Evolutionary conservation across 192 early-diverging fungal genomes (phyloP), one percentile per base, ranked within the genome.

Genomic region (Funneliformis mosseae): DNA sequence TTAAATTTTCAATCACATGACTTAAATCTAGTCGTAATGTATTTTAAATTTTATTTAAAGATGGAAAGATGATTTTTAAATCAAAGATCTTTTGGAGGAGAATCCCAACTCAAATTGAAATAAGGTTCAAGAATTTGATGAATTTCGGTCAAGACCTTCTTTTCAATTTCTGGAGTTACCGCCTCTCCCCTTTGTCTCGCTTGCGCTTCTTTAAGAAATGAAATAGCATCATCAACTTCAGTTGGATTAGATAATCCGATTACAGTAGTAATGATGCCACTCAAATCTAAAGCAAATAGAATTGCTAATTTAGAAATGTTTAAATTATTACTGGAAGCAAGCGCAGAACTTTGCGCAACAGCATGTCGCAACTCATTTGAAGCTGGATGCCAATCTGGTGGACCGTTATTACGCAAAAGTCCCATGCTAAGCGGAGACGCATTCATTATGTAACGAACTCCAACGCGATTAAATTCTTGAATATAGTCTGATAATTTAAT

Each of bases 401-500:
- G 87, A 8, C 78, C 78, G 4, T 79, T 83, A 12, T 83, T 77
- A 9, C 89, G 83, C 10, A 94, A 83, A 18, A 94, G 80, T 0
- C 90, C 93, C 93, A 94, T 94, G 16, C 89, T 90, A 46, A 94
- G 77, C 0, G 93, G 93, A 21, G 90, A 92, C 12, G 92, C 93
- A 43, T 90, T 91, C 60, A 92, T 86, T 48, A 94, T 46, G 10
- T 86, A 88, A 27, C 82, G 66, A 23, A 94, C 90, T 38, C 90
- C 92, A 39, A 83, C 80, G 14, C 83, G 84, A 18, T 66, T 81
- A 62, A 93, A 89, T 42, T 81, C 74, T 7, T 86, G 85, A 23
- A 88, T 80, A 69, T 89, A 92, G 5, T 88, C 84, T 0, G 78
- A 68, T 6, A 94, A 81, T 10, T 64, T 70, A 21, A 89, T 91